Conservation (phyloP, 306 rosid genomes). For the Begonia masoniana region DNA sequence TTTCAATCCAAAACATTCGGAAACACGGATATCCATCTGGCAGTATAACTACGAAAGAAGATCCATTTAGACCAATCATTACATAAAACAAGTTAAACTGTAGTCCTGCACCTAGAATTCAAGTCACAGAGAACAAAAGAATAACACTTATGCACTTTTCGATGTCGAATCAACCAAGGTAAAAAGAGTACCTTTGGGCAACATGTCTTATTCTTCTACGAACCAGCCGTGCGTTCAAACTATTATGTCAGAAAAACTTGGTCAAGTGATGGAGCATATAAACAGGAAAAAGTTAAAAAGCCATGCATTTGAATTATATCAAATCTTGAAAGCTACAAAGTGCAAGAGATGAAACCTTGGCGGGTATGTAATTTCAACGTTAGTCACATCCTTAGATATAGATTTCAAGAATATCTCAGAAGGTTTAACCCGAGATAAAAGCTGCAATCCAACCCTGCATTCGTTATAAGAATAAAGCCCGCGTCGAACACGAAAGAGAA, state of each 20-base stretch:
- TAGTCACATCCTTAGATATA: slow-evolving; percentile 59
- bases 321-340: not conserved
- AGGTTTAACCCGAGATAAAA: slow-evolving; percentile 74
- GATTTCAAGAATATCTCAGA: slow-evolving; percentile 83
- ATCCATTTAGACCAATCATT: too few species aligned
- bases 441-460: slow-evolving; percentile 64
- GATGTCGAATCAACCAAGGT: not conserved
- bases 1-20: too few species aligned
- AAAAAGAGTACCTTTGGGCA: slow-evolving; percentile 51
- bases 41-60: too few species aligned
- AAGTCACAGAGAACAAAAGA: not conserved
- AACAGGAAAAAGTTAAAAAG: too few species aligned
- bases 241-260: slow-evolving; percentile 21
- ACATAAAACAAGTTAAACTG: too few species aligned
- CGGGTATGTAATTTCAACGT: slow-evolving; percentile 71
- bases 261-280: not conserved
- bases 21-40: too few species aligned
- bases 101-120: not conserved
- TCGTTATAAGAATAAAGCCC: slow-evolving; percentile 3
- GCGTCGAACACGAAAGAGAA: not conserved
- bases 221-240: slow-evolving; percentile 73
- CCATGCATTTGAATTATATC: too few species aligned
- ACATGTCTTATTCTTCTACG: slow-evolving; percentile 76
- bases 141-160: too few species aligned
- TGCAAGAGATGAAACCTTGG: slow-evolving; percentile 41